These are phyloP conservation scores for Syncephalis fuscata DNA, from an alignment of 371 early-diverging fungal species.

Conservation along the genomic window DNA sequence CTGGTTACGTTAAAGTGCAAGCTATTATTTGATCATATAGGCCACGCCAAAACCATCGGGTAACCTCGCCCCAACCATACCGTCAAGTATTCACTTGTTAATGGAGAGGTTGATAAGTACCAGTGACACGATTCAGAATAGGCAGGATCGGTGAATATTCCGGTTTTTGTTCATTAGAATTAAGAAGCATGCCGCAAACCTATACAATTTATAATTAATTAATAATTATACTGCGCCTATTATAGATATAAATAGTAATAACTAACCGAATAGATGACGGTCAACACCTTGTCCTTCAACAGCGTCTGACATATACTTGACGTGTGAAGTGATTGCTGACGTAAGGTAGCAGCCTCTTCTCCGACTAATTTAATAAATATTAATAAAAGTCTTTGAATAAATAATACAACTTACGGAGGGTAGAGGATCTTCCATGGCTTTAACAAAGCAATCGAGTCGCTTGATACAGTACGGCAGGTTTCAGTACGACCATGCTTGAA, in stretches of 20 bases:
- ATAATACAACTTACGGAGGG: constrained; percentile 15
- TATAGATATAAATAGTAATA: too few species aligned
- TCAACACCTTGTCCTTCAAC: constrained; percentile 80
- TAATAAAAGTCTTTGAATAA: too few species aligned
- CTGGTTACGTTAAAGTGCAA: constrained; percentile 74
- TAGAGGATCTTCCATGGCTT: constrained; percentile 60
- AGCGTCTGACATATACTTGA: constrained; percentile 60
- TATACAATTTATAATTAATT: too few species aligned
- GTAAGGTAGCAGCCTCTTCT: constrained; percentile 46
- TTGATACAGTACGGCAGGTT: constrained; percentile 69
- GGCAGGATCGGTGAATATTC: constrained; percentile 69
- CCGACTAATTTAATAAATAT: too few species aligned
- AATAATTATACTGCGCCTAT: too few species aligned
- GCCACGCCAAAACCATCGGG: constrained; percentile 88
- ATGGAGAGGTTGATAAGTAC: constrained; percentile 86
- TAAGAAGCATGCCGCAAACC: constrained; percentile 21
- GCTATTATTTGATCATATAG: constrained; percentile 79
- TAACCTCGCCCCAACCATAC: constrained; percentile 95
- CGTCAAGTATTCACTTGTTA: constrained; percentile 79
- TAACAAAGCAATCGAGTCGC: constrained; percentile 68
- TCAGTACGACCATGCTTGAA: constrained; percentile 93
- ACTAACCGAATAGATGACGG: constrained; percentile 73
- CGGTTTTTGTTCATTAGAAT: constrained; percentile 57
- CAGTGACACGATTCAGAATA: constrained; percentile 70
- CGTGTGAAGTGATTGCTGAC: constrained; percentile 62